A percentile compares a stretch with the other conserved stretches of the same genome.
Conservation (phyloP, 139 green algal genomes). For the Pseudopediastrum boryanum region DNA sequence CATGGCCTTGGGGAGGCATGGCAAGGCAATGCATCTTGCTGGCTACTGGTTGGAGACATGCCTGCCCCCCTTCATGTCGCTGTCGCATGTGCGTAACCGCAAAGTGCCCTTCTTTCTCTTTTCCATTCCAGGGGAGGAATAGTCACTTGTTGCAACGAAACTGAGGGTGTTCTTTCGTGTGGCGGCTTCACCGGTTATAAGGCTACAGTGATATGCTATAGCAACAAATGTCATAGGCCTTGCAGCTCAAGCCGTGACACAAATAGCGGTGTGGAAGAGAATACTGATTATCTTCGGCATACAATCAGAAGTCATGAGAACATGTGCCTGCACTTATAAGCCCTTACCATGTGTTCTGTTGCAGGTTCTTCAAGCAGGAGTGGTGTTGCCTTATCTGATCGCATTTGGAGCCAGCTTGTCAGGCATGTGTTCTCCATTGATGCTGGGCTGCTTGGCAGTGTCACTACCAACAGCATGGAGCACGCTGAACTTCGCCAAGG, state of each 20-base stretch:
- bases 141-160: too few species aligned
- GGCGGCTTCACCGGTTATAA: too few species aligned
- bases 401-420: slow-evolving; percentile 7
- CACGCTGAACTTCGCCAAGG: slow-evolving; percentile 44
- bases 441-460: slow-evolving; percentile 20
- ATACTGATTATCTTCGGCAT: background rate
- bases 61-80: too few species aligned
- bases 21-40: too few species aligned
- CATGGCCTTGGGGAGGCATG: too few species aligned
- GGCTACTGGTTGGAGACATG: too few species aligned
- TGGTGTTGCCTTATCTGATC: slow-evolving; percentile 21
- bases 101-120: too few species aligned
- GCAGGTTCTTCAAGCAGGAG: slow-evolving; percentile 40
- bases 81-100: too few species aligned
- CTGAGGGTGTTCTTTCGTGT: too few species aligned
- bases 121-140: too few species aligned
- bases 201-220: background rate
- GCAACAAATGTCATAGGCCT: background rate
- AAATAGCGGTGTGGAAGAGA: background rate
- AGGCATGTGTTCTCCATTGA: slow-evolving; percentile 25
- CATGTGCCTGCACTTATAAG: background rate
- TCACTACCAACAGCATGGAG: slow-evolving; percentile 41
- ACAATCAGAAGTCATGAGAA: background rate
- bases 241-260: background rate
- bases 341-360: background rate